These are phyloP conservation scores for Backusella parvicylindrica DNA, from an alignment of 192 early-diverging fungal genomes.

Conservation along the genomic window DNA sequence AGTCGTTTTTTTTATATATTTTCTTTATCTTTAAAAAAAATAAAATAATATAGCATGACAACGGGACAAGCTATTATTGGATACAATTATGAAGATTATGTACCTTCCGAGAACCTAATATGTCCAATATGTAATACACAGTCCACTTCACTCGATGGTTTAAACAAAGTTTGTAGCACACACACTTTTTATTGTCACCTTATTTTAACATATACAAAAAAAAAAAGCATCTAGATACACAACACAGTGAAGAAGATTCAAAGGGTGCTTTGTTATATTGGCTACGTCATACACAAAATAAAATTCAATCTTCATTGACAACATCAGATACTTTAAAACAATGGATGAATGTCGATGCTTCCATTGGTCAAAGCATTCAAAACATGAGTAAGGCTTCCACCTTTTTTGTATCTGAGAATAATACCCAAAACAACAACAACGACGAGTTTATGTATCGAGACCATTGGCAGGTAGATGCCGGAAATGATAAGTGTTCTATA, in stretches of 20 bases:
- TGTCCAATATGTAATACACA: background rate
- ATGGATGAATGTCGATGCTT: conserved; percentile 23
- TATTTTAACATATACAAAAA: no score
- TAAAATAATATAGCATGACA: conserved; percentile 13
- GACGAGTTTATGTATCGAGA: conserved; percentile 38
- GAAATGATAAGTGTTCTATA: conserved; percentile 42
- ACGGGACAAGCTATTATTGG: background rate
- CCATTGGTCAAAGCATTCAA: conserved; percentile 27
- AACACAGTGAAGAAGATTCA: conserved; percentile 49
- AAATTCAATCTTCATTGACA: conserved; percentile 26
- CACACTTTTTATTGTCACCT: no score
- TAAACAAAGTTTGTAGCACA: background rate
- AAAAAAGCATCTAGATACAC: conserved; percentile 43
- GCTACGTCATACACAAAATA: conserved; percentile 50
- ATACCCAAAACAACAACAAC: conserved; percentile 30
- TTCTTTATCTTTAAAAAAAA: no score
- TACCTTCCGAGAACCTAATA: background rate
- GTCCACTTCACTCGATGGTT: background rate
- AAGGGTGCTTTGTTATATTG: conserved; percentile 44
- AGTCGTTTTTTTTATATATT: no score
- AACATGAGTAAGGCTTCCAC: no score
- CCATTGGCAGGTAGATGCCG: conserved; percentile 51
- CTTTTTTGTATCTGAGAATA: conserved; percentile 33
- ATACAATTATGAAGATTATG: conserved; percentile 6
- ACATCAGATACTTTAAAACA: background rate